phyloP scores from a whole-genome alignment of 2,329 filamentous ascomycete species.

The Clonostachys rosea region DNA sequence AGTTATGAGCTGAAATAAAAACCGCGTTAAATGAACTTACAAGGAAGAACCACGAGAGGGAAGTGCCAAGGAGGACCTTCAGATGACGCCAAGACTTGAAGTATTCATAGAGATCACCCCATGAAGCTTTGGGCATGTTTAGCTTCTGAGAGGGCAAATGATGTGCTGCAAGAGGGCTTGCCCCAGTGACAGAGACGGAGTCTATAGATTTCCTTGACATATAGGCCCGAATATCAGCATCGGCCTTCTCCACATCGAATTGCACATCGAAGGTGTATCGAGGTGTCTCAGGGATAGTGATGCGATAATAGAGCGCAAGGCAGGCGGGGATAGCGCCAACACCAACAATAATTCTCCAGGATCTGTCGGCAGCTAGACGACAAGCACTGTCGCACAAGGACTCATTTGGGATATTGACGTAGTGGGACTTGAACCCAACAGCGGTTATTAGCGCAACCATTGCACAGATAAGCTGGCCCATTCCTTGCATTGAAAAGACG shows the following conservation, averaged over 20 bases:
- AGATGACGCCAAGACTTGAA: constrained; percentile 67
- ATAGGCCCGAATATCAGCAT: constrained; percentile 64
- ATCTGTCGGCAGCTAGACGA: constrained; percentile 67
- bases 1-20: no score
- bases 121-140: constrained; percentile 64
- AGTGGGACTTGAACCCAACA: constrained; percentile 53
- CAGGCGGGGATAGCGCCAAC: constrained; percentile 74
- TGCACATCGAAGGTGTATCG: constrained; percentile 79
- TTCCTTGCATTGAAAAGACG: constrained; percentile 81
- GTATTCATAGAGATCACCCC: constrained; percentile 61
- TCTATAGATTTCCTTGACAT: constrained; percentile 41
- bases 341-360: constrained; percentile 78
- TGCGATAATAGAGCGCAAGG: constrained; percentile 78
- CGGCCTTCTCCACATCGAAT: constrained; percentile 70
- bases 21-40: constrained; percentile 18
- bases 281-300: constrained; percentile 82
- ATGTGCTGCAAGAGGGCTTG: constrained; percentile 42
- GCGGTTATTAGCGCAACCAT: constrained; percentile 68
- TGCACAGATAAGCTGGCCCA: constrained; percentile 71
- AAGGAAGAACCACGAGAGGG: constrained; percentile 78
- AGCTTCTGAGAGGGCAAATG: constrained; percentile 32
- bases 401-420: constrained; percentile 32
- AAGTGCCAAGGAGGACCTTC: constrained; percentile 70
- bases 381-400: constrained; percentile 56
- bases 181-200: constrained; percentile 32